These are phyloP conservation scores for Piper longum DNA, from an alignment of 164 flowering plant genomes.

Conservation along the genomic window DNA sequence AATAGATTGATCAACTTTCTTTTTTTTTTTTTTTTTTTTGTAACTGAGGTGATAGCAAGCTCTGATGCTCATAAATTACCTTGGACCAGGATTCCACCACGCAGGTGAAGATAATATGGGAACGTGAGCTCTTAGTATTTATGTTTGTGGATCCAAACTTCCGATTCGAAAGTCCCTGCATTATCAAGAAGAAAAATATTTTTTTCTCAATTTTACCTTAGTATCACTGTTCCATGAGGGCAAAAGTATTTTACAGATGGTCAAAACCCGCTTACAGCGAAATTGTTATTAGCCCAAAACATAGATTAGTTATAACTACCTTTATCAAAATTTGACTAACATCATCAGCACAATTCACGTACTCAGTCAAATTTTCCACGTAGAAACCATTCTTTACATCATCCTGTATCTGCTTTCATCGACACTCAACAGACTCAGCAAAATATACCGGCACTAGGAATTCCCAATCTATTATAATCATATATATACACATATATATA, in stretches of 20 bases:
- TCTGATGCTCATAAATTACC: slow-evolving; percentile 24
- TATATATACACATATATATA: not conserved
- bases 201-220: no score
- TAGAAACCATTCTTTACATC: slow-evolving; percentile 69
- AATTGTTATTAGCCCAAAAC: not conserved
- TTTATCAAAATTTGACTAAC: slow-evolving; percentile 75
- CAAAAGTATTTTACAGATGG: no score
- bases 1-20: not conserved
- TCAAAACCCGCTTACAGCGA: not conserved
- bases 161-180: slow-evolving; percentile 93
- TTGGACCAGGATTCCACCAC: slow-evolving; percentile 91
- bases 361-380: slow-evolving; percentile 80
- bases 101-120: slow-evolving; percentile 78
- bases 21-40: no score
- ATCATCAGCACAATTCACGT: slow-evolving; percentile 64
- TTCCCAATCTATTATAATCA: no score
- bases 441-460: not conserved
- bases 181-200: no score
- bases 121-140: slow-evolving; percentile 90
- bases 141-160: slow-evolving; percentile 78
- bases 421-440: slow-evolving; percentile 1
- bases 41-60: not conserved
- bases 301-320: slow-evolving; percentile 25
- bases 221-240: no score
- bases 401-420: slow-evolving; percentile 56